Percentiles rank a stretch among this genome's conserved stretches.
phyloP scores from a whole-genome alignment of 1,284 basidiomycete genomes.

The Kalmanozyma brasiliensis region DNA sequence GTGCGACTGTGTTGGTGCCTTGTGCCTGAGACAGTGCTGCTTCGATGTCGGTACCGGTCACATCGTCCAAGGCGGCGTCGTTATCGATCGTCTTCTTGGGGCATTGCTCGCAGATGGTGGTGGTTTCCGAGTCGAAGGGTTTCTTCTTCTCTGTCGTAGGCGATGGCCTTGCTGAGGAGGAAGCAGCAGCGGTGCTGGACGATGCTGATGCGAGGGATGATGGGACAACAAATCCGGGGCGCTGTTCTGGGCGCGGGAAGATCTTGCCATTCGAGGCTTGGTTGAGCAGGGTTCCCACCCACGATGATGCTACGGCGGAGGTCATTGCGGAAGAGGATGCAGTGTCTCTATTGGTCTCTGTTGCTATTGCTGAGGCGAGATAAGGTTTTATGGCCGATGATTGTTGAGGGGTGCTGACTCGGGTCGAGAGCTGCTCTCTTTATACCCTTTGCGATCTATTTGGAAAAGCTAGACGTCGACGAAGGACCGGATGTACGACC shows the following conservation, averaged over 20 bases:
- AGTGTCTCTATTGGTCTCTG: too few species aligned
- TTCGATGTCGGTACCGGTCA: constrained; percentile 13
- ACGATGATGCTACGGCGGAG: constrained; percentile 21
- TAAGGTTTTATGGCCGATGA: background rate
- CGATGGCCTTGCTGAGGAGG: background rate
- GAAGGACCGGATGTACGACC: background rate
- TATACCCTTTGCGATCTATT: background rate
- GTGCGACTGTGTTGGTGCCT: constrained; percentile 3
- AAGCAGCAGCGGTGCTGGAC: background rate
- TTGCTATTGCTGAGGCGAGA: too few species aligned
- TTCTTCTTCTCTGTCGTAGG: constrained; percentile 5
- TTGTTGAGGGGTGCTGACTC: background rate
- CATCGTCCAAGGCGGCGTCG: background rate
- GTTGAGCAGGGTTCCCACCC: constrained; percentile 39
- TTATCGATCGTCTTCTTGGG: background rate
- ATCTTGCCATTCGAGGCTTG: constrained; percentile 22
- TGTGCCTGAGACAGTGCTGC: constrained; percentile 5
- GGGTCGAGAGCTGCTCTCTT: background rate
- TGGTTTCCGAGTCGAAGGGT: constrained; percentile 6
- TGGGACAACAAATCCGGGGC: constrained; percentile 20
- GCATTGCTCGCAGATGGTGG: background rate
- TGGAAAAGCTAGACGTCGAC: too few species aligned
- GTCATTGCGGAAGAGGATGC: constrained; percentile 11
- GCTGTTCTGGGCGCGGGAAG: constrained; percentile 25
- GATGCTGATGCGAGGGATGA: constrained; percentile 3